Percentiles rank a stretch among this genome's conserved stretches.
Evolutionary conservation across 768 basidiomycete species (phyloP).

Genomic region (Pluteus cervinus): DNA sequence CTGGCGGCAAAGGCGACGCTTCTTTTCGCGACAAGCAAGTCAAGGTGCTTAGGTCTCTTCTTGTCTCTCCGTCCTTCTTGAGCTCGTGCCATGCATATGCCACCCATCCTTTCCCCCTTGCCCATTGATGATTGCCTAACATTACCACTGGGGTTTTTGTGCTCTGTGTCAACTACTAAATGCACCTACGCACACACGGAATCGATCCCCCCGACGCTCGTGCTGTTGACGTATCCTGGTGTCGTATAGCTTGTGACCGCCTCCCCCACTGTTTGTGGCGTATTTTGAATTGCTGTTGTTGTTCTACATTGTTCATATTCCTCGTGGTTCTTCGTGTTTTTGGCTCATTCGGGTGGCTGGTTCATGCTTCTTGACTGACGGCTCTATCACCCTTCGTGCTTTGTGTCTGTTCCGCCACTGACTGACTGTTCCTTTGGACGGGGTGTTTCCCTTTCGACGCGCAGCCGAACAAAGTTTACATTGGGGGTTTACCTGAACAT

Average conservation of each 20-base stretch:
- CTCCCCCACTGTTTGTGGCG: no score
- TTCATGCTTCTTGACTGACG: constrained; percentile 6
- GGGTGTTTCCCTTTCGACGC: constrained; percentile 67
- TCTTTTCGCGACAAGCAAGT: constrained; percentile 66
- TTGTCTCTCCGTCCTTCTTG: constrained; percentile 17
- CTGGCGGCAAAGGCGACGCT: constrained; percentile 39
- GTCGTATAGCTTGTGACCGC: no score
- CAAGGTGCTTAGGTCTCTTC: constrained; percentile 82
- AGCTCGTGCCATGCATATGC: constrained; percentile 4
- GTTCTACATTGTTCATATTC: no score
- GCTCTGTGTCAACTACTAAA: no score
- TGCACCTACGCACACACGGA: no score
- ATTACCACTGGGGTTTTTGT: no score
- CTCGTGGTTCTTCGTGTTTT: no score
- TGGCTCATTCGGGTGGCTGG: constrained; percentile 14
- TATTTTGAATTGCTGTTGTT: no score
- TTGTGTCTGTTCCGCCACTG: constrained; percentile 8
- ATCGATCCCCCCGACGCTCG: no score
- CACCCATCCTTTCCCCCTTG: constrained; percentile 29
- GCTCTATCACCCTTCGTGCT: constrained; percentile 14
- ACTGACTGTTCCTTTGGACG: no score
- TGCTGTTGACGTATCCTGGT: no score
- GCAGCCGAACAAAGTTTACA: constrained; percentile 92
- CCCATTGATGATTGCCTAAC: constrained; percentile 17
- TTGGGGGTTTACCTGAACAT: constrained; percentile 84